Evolutionary conservation across 2,329 filamentous ascomycete species (phyloP), one percentile per base, ranked within the genome.

Genomic region (Sclerotinia nivalis): DNA sequence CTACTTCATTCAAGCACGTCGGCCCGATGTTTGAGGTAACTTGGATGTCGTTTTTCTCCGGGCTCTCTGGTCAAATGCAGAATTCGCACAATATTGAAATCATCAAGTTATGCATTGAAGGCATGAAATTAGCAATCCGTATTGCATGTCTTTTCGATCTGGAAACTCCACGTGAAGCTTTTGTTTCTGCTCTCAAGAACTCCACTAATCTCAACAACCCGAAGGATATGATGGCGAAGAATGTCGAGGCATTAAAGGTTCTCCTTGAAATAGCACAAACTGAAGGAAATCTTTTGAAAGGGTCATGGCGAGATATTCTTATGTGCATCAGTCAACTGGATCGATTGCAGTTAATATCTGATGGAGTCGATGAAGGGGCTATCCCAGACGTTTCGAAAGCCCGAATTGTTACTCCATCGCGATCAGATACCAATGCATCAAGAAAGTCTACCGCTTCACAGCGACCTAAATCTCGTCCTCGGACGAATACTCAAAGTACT

Each of bases 11-110:
- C 79, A 95, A 93, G 76, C 96, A 99, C 79, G 92, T 97, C 64
- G 96, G 96, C 0, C 93, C 96, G 0, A 99, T 99, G 96, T 98
- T 99, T 78, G 94, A 97, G 76, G 93, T 97, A 34, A 96, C 93
- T 0, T 99, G 96, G 96, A 99, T 98, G 95, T 97, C 95, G 13
- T 96, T 97, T 80, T 91, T 99, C 77, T 98, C 95, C 7, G 94
- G 94, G 0, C 86, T 99, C 37, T 97, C 95, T 1, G 94, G 92
- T 65, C 92, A 96, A 75, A 94, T 96, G 79, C 96, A 98, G 76
- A 94, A 97, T 78, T 91, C 93, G 0, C 92, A 97, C 75, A 97
- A 97, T 76, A 84, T 97, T 6, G 93, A 97, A 74, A 92, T 96
- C 22, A 94, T 97, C 79, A 93, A 90, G 78, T 82, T 97, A 9